Evolutionary conservation across 2,329 filamentous ascomycete genomes (phyloP).

Genomic region (Aspergillus udagawae): DNA sequence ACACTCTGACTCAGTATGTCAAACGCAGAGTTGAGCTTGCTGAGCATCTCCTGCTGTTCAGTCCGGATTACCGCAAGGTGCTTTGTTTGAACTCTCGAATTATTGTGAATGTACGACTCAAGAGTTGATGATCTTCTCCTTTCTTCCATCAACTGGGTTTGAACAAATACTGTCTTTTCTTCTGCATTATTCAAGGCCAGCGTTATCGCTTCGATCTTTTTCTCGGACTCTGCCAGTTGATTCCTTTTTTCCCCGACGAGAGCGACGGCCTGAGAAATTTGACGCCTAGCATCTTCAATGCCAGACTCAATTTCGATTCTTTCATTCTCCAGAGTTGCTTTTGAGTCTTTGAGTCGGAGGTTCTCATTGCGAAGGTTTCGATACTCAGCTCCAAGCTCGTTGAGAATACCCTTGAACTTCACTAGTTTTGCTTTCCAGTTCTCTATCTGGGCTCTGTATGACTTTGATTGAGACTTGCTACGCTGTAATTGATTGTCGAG

Average conservation of each 20-base stretch:
- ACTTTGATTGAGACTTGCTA: conserved; percentile 16
- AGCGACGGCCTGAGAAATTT: conserved; percentile 14
- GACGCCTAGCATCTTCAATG: conserved; percentile 22
- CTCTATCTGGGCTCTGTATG: conserved; percentile 22
- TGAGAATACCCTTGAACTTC: conserved; percentile 30
- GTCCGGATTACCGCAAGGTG: conserved; percentile 17
- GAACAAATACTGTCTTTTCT: conserved; percentile 13
- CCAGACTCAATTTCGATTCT: conserved; percentile 18
- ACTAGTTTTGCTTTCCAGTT: conserved; percentile 33
- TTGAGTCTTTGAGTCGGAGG: conserved; percentile 22
- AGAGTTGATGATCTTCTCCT: conserved; percentile 25
- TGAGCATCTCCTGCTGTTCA: conserved; percentile 21
- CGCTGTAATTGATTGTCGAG: conserved; percentile 16
- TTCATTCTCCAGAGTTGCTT: conserved; percentile 22
- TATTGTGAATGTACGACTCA: conserved; percentile 30
- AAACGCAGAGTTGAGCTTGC: conserved; percentile 16
- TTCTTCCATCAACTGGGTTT: conserved; percentile 24
- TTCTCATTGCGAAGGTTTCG: conserved; percentile 29
- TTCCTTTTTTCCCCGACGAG: conserved; percentile 15
- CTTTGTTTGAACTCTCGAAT: conserved; percentile 18
- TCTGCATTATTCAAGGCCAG: conserved; percentile 22
- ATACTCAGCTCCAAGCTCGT: conserved; percentile 32
- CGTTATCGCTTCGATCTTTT: conserved; percentile 18
- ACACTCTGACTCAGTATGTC: conserved; percentile 11
- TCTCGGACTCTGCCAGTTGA: conserved; percentile 16